Conservation (phyloP, 495 filamentous ascomycete genomes). For the Penicillium daleae region DNA sequence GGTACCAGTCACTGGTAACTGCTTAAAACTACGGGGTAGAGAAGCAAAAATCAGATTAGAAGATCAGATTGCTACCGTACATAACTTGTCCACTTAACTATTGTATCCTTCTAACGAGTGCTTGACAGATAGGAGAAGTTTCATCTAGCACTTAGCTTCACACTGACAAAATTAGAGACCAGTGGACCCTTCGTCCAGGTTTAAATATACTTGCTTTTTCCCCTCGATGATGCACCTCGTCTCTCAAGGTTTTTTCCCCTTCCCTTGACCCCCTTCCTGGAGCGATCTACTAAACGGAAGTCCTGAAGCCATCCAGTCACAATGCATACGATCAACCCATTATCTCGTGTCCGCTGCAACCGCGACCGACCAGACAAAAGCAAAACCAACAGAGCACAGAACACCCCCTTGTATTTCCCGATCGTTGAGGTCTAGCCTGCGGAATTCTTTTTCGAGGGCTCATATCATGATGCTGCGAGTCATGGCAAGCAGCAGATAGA, state of each 20-base stretch:
- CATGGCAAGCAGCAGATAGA: conserved; percentile 7
- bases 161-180: not conserved
- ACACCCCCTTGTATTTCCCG: not conserved
- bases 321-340: conserved; percentile 2
- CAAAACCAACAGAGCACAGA: not conserved
- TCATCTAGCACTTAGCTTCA: conserved; percentile 2
- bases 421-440: conserved; percentile 5
- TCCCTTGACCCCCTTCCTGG: not conserved
- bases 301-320: not conserved
- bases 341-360: conserved; percentile 36
- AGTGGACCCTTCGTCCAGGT: not conserved
- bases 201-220: conserved; percentile 4
- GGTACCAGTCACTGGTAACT: conserved; percentile 6
- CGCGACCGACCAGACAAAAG: conserved; percentile 21
- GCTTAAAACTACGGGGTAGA: not conserved
- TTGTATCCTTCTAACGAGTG: too few relatives aligned
- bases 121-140: not conserved
- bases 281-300: not conserved
- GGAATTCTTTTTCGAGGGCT: not conserved
- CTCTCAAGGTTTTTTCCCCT: not conserved
- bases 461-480: conserved; percentile 4
- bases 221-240: not conserved
- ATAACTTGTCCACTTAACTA: too few relatives aligned
- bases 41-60: not conserved
- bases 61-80: too few relatives aligned